Evolutionary conservation across 2,329 filamentous ascomycete species (phyloP), one percentile per base, ranked within the genome.

Genomic region (Colletotrichum liaoningense): DNA sequence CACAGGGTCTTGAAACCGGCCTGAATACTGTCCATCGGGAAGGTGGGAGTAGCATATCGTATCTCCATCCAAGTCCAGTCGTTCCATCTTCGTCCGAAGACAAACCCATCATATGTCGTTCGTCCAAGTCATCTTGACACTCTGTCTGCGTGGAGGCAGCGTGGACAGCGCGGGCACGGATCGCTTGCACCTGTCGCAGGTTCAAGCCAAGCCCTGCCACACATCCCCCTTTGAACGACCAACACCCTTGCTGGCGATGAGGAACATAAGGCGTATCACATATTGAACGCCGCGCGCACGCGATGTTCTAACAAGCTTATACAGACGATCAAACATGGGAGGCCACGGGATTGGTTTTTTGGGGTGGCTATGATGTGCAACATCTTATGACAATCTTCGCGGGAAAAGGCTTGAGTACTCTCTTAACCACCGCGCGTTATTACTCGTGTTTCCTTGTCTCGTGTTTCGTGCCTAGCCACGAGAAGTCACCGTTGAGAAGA

Each of bases 241-340:
- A 54, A 42, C 42, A 63, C 60, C 46, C 46, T 35, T 63, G 60
- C n/a, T 35, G 42, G 42, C 46, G 42, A 49, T 28, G 9, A 24
- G 6, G 26, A 22, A n/a, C 12, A 42, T 68, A 68, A 38, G 33
- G 42, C 12, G 57, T 63, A 35, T 68, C 69, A 68, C 28, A 68
- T 58, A 58, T 58, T 49, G 9, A 60, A 6, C 56, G 42, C 42
- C 42, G 42, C 42, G 56, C 49, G 59, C 28, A 57, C 38, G 65
- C 38, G 26, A 30, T 38, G 49, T 55, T 30, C 19, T 16, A 24
- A 68, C 69, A 57, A 57, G 57, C 64, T 72, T 68, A 35, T 62
- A 42, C 69, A 16, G 64, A 24, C 57, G 69, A 62, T 63, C 57
- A 63, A 72, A 62, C 68, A 30, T 24, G 46, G n/a, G 60, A 49